Evolutionary conservation across 2,329 filamentous ascomycete genomes (phyloP).

Genomic region (Nothomitra cinnamomea): DNA sequence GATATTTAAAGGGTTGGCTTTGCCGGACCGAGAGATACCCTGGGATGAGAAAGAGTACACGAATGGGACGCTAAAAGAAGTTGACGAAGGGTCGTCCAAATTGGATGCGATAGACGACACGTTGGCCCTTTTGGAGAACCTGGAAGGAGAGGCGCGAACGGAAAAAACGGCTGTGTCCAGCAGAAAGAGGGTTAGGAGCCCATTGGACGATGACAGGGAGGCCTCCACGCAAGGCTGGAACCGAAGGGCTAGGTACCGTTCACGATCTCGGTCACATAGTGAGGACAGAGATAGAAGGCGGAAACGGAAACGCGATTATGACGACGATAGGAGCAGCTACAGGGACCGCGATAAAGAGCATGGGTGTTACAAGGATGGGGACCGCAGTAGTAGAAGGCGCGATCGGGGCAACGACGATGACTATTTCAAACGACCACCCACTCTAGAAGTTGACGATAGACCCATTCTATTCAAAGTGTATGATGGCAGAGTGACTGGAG

Average conservation of each 20-base stretch:
- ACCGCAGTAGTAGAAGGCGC: constrained; percentile 24
- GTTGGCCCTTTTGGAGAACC: constrained; percentile 71
- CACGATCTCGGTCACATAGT: constrained; percentile 29
- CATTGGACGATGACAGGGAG: constrained; percentile 29
- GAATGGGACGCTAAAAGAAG: constrained; percentile 17
- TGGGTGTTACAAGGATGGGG: constrained; percentile 24
- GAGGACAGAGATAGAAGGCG: constrained; percentile 18
- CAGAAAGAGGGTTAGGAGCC: constrained; percentile 38
- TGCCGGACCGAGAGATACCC: constrained; percentile 57
- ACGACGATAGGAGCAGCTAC: constrained; percentile 30
- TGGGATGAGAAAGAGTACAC: constrained; percentile 33
- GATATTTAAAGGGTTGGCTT: constrained; percentile 76
- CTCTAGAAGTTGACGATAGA: constrained; percentile 61
- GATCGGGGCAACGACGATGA: constrained; percentile 34
- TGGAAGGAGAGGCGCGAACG: constrained; percentile 48
- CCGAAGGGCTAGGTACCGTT: constrained; percentile 30
- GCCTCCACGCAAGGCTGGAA: constrained; percentile 24
- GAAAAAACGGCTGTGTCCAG: constrained; percentile 21
- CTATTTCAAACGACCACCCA: constrained; percentile 46
- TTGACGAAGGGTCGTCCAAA: constrained; percentile 22
- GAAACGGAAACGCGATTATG: constrained; percentile 29
- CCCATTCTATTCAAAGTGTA: constrained; percentile 80
- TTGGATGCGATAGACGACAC: constrained; percentile 77
- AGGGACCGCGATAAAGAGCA: constrained; percentile 23
- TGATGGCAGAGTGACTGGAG: constrained; percentile 70